A percentile compares a stretch with the other conserved stretches of the same genome.
These are phyloP conservation scores for Akanthomyces dipterigenus DNA, from an alignment of 2,329 filamentous ascomycete species.

Conservation along the genomic window DNA sequence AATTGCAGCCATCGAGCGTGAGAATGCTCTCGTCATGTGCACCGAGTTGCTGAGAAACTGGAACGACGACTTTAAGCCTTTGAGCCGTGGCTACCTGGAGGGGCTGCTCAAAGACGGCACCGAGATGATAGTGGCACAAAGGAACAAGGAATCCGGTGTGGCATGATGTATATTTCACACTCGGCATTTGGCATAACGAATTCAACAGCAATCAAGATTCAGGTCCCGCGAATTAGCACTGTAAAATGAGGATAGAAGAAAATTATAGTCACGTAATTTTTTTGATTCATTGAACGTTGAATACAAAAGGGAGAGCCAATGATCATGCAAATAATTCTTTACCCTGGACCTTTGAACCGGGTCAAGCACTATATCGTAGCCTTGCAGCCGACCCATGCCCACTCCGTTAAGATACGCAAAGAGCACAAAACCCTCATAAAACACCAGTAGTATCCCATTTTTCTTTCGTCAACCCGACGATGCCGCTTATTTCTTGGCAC, in stretches of 20 bases:
- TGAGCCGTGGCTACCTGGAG: constrained; percentile 36
- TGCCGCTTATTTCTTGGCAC: constrained; percentile 72
- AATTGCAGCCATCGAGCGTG: constrained; percentile 47
- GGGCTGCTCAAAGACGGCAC: constrained; percentile 45
- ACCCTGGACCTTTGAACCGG: constrained; percentile 31
- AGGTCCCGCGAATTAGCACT: background rate
- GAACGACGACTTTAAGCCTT: constrained; percentile 32
- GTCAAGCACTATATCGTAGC: constrained; percentile 29
- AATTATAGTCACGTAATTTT: constrained; percentile 1
- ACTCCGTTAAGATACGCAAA: constrained; percentile 22
- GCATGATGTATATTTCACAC: background rate
- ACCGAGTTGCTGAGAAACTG: constrained; percentile 45
- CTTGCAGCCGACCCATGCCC: constrained; percentile 30
- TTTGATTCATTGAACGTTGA: constrained; percentile 23
- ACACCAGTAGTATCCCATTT: constrained; percentile 14
- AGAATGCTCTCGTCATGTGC: constrained; percentile 55
- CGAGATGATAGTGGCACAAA: constrained; percentile 31
- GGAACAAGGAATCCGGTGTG: constrained; percentile 12
- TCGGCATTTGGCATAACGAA: background rate
- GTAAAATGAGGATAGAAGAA: background rate
- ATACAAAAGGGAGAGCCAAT: constrained; percentile 29
- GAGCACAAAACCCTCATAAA: constrained; percentile 15
- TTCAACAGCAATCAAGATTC: background rate
- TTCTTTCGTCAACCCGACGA: constrained; percentile 11
- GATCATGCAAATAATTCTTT: constrained; percentile 37